Percentiles rank a stretch among this genome's conserved stretches.
Evolutionary conservation across 495 filamentous ascomycete genomes (phyloP).

Genomic region (Annulohypoxylon stygium): DNA sequence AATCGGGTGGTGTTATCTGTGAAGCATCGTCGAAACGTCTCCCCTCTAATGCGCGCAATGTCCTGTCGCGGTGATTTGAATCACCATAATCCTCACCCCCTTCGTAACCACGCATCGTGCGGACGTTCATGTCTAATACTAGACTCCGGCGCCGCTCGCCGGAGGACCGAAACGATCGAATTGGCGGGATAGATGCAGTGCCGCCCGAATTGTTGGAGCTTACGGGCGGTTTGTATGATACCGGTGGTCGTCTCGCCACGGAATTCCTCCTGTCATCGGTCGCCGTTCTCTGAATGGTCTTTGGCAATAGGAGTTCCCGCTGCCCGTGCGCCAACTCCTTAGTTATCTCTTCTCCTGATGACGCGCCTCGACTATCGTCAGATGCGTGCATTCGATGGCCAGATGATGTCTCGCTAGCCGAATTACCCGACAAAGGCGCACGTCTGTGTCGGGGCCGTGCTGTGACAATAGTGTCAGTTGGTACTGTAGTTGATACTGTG

Average conservation of each 20-base stretch:
- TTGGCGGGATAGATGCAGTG: conserved; percentile 60
- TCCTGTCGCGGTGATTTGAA: conserved; percentile 62
- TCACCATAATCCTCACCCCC: conserved; percentile 54
- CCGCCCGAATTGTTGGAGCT: conserved; percentile 44
- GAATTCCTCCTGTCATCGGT: conserved; percentile 57
- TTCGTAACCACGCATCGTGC: conserved; percentile 52
- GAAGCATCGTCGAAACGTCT: conserved; percentile 54
- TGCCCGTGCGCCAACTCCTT: conserved; percentile 56
- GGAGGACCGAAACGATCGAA: conserved; percentile 65
- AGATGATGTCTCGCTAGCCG: conserved; percentile 23
- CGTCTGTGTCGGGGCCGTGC: conserved; percentile 40
- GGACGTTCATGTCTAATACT: conserved; percentile 62
- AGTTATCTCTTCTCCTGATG: conserved; percentile 39
- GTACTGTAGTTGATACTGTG: conserved; percentile 34
- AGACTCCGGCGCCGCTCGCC: conserved; percentile 60
- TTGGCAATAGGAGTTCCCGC: conserved; percentile 57
- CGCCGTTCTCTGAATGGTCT: conserved; percentile 48
- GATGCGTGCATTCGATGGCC: conserved; percentile 33
- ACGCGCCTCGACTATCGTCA: conserved; percentile 27
- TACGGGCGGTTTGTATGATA: conserved; percentile 57
- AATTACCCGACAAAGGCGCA: conserved; percentile 41
- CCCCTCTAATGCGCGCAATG: conserved; percentile 64
- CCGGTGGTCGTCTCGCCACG: conserved; percentile 56
- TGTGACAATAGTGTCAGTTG: conserved; percentile 22
- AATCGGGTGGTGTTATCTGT: conserved; percentile 59